Conservation (phyloP, 163 green algal genomes). For the Scenedesmus sp. region DNA sequence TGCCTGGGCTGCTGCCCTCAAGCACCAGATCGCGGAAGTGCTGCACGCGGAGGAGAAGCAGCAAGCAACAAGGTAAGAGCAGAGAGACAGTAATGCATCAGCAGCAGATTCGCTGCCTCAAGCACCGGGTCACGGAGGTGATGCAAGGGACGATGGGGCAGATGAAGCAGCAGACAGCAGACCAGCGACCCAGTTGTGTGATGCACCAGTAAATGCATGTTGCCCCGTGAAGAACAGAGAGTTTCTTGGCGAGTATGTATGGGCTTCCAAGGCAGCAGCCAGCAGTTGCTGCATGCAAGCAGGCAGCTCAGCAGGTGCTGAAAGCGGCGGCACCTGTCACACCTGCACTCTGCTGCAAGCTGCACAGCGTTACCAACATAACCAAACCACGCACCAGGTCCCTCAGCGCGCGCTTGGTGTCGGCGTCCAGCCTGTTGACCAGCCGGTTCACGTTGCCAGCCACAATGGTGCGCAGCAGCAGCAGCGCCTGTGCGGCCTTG, state of each 20-base stretch:
- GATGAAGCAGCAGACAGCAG: too few relatives aligned
- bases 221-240: too few relatives aligned
- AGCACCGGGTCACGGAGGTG: too few relatives aligned
- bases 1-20: constrained; percentile 64
- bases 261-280: too few relatives aligned
- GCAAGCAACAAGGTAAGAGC: background rate
- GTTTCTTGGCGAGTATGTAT: too few relatives aligned
- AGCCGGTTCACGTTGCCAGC: constrained; percentile 80
- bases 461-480: constrained; percentile 80
- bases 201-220: too few relatives aligned
- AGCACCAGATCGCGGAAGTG: constrained; percentile 73
- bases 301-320: too few relatives aligned
- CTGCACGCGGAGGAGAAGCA: constrained; percentile 30
- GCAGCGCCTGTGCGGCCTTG: constrained; percentile 77
- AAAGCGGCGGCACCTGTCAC: too few relatives aligned
- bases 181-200: too few relatives aligned
- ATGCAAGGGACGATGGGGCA: too few relatives aligned
- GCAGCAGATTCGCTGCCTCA: too few relatives aligned
- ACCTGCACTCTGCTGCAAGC: background rate
- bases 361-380: background rate
- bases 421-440: constrained; percentile 62
- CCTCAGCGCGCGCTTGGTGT: constrained; percentile 51
- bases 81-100: background rate
- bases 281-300: too few relatives aligned
- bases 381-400: constrained; percentile 55